Conservation (phyloP, 768 basidiomycete species). For the Mycena maculata region DNA sequence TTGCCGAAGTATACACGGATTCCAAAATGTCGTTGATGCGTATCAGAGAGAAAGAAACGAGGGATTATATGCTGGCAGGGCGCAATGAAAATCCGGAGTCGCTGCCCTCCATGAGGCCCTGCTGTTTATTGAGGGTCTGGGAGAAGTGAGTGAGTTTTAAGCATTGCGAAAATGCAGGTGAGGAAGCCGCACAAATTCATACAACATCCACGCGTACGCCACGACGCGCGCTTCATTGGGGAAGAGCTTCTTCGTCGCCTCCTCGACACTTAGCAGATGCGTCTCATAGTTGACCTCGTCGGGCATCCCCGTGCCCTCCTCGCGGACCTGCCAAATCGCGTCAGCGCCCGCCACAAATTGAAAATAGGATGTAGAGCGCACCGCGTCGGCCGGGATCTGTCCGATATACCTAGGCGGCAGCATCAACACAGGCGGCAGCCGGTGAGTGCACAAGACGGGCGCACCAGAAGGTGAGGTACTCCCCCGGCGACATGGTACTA, state of each 20-base stretch:
- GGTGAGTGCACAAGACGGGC: constrained; percentile 48
- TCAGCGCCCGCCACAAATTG: not conserved
- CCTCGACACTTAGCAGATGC: constrained; percentile 54
- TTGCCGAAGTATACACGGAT: no score
- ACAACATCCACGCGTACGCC: constrained; percentile 49
- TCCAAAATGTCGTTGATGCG: no score
- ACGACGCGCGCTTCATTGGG: constrained; percentile 48
- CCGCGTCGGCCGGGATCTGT: constrained; percentile 61
- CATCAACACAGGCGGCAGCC: not conserved
- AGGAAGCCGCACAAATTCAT: no score
- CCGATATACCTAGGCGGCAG: constrained; percentile 12
- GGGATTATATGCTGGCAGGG: no score
- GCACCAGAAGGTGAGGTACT: constrained; percentile 70
- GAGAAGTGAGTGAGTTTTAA: no score
- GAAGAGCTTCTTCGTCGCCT: constrained; percentile 53
- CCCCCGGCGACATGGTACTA: constrained; percentile 47
- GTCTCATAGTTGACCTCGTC: constrained; percentile 64
- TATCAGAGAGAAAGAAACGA: no score
- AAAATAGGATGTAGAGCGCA: constrained; percentile 43
- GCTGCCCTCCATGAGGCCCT: no score
- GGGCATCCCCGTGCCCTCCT: constrained; percentile 66
- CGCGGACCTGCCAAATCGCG: constrained; percentile 50
- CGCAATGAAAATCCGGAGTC: no score
- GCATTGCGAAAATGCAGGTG: no score
- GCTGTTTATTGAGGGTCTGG: no score